Conservation (phyloP, 768 basidiomycete species). For the Chiua virens region DNA sequence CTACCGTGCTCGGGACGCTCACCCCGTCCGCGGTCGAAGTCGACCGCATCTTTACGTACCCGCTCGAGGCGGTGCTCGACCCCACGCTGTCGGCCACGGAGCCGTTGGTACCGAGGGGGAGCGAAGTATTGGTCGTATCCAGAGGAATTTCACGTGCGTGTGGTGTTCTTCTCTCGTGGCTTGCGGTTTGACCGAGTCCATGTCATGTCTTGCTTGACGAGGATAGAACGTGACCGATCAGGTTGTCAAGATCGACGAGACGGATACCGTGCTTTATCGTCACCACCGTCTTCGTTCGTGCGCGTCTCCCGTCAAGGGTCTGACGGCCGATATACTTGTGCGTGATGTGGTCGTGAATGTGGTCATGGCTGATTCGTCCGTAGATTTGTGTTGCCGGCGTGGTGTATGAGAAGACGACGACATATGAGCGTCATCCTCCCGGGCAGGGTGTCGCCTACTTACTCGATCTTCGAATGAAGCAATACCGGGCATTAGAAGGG, state of each 20-base stretch:
- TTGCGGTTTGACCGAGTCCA: neutral
- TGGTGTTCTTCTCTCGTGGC: neutral
- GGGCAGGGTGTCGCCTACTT: constrained; percentile 41
- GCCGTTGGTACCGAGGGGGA: constrained; percentile 53
- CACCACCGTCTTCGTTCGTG: constrained; percentile 82
- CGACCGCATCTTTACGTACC: constrained; percentile 76
- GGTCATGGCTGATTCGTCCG: neutral
- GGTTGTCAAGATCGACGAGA: constrained; percentile 38
- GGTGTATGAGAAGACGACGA: constrained; percentile 51
- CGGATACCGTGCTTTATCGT: constrained; percentile 59
- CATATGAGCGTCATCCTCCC: constrained; percentile 59
- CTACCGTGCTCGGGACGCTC: constrained; percentile 48
- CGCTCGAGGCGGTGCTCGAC: constrained; percentile 70
- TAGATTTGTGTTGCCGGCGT: constrained; percentile 56
- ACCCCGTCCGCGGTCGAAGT: constrained; percentile 68
- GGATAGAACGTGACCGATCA: constrained; percentile 59
- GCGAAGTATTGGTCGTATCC: constrained; percentile 81
- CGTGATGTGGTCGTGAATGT: constrained; percentile 18
- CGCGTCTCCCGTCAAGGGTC: constrained; percentile 79
- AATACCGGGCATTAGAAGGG: constrained; percentile 19
- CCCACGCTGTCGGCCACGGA: constrained; percentile 46
- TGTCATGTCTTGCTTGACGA: neutral
- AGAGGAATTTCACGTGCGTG: constrained; percentile 67
- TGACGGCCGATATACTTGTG: constrained; percentile 83
- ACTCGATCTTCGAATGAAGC: constrained; percentile 25